A percentile compares a stretch with the other conserved stretches of the same genome.
These are phyloP conservation scores for Verticillium isaacii DNA, from an alignment of 2,329 filamentous ascomycete genomes.

Conservation along the genomic window DNA sequence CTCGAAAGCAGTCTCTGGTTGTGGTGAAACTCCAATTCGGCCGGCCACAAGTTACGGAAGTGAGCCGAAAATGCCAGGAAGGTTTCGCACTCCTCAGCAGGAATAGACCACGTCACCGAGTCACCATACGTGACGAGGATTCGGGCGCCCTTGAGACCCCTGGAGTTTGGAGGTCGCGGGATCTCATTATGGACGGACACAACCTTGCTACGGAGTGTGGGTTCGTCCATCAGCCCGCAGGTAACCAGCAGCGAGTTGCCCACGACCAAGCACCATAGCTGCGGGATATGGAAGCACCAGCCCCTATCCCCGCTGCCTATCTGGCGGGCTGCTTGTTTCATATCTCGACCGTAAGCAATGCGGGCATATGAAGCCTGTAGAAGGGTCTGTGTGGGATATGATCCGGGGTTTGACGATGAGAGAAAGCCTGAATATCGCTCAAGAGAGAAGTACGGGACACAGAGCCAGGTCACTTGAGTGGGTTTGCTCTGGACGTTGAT, in stretches of 20 bases:
- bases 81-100: constrained; percentile 31
- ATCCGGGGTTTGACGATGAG: constrained; percentile 20
- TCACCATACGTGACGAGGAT: constrained; percentile 30
- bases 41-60: constrained; percentile 38
- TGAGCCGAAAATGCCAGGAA: constrained; percentile 39
- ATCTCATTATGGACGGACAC: constrained; percentile 19
- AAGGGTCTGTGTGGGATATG: constrained; percentile 37
- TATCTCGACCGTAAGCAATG: constrained; percentile 32
- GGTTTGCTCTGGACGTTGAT: constrained; percentile 8
- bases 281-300: constrained; percentile 41
- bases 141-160: constrained; percentile 2
- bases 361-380: constrained; percentile 38
- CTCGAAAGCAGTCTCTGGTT: constrained; percentile 24
- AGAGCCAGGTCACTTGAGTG: constrained; percentile 32
- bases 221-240: constrained; percentile 30
- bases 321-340: constrained; percentile 41
- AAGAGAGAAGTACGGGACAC: constrained; percentile 42
- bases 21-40: constrained; percentile 28
- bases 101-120: constrained; percentile 32
- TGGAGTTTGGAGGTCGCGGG: neutral
- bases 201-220: constrained; percentile 24
- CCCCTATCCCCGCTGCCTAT: constrained; percentile 25
- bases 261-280: constrained; percentile 42
- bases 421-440: constrained; percentile 35
- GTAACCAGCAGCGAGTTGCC: constrained; percentile 37